Conservation (phyloP, 768 basidiomycete species). For the Glaciozyma martinii region DNA sequence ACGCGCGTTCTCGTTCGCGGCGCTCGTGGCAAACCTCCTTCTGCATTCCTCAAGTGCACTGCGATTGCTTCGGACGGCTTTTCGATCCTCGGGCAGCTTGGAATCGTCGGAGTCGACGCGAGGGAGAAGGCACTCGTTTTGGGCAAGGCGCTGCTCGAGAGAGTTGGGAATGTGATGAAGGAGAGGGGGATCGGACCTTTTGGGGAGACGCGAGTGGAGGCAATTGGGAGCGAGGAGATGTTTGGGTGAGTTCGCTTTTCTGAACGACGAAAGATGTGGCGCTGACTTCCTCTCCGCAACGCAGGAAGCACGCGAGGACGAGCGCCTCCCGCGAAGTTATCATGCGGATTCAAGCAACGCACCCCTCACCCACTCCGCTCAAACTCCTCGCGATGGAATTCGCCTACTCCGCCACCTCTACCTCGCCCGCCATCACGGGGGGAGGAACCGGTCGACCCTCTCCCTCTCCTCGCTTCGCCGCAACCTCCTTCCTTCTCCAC, state of each 20-base stretch:
- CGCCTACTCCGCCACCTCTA: background rate
- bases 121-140: background rate
- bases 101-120: conserved; percentile 1
- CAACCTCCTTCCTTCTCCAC: background rate
- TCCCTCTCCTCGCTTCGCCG: background rate
- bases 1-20: background rate
- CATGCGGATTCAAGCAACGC: background rate
- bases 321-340: background rate
- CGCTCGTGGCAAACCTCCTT: background rate
- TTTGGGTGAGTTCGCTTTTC: background rate
- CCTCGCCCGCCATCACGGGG: background rate
- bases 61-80: background rate
- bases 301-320: background rate
- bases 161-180: background rate
- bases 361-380: background rate
- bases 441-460: background rate
- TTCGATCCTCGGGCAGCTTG: background rate
- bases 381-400: conserved; percentile 3
- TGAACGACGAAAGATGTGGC: too few species aligned
- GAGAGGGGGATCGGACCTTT: background rate
- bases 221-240: conserved; percentile 2
- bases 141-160: background rate
- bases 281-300: too few species aligned
- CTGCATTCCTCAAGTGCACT: conserved; percentile 3
- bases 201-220: background rate